Evolutionary conservation across 768 basidiomycete species (phyloP).

Genomic region (Leucocoprinus birnbaumii): DNA sequence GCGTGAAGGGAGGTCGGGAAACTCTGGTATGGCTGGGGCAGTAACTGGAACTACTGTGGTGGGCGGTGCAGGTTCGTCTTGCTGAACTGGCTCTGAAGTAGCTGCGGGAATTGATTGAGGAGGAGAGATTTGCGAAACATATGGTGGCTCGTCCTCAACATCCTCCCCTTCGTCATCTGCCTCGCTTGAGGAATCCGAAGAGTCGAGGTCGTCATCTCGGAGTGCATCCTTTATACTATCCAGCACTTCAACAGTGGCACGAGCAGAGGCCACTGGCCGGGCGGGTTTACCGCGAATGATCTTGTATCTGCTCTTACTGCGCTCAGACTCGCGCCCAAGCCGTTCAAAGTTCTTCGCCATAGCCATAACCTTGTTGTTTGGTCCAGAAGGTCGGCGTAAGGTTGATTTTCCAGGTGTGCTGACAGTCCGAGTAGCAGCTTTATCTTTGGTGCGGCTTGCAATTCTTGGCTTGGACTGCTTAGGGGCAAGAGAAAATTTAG

Average conservation of each 20-base stretch:
- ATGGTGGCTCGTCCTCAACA: slow-evolving; percentile 33
- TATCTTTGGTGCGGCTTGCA: slow-evolving; percentile 37
- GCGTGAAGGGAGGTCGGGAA: not conserved
- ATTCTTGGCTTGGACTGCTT: slow-evolving; percentile 37
- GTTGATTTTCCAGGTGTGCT: slow-evolving; percentile 42
- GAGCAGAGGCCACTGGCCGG: slow-evolving; percentile 86
- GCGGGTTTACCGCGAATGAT: slow-evolving; percentile 84
- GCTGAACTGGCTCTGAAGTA: not conserved
- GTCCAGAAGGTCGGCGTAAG: slow-evolving; percentile 48
- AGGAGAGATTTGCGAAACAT: slow-evolving; percentile 1
- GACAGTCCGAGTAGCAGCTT: slow-evolving; percentile 39
- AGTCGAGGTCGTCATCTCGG: slow-evolving; percentile 55
- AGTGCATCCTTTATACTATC: slow-evolving; percentile 91
- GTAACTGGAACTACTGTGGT: not conserved
- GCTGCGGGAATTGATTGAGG: not conserved
- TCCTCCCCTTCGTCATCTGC: slow-evolving; percentile 56
- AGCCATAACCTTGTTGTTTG: slow-evolving; percentile 76
- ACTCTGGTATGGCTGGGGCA: not conserved
- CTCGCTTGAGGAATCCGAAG: slow-evolving; percentile 60
- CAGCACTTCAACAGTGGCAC: slow-evolving; percentile 84
- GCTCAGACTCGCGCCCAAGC: slow-evolving; percentile 70
- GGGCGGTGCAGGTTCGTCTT: not conserved
- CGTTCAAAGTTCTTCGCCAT: slow-evolving; percentile 92
- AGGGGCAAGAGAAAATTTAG: not conserved
- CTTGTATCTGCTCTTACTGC: slow-evolving; percentile 75